Percentiles rank a stretch among this genome's conserved stretches.
These are phyloP conservation scores for Plasmodium ovale DNA, from an alignment of 169 alveolate species.

Conservation along the genomic window DNA sequence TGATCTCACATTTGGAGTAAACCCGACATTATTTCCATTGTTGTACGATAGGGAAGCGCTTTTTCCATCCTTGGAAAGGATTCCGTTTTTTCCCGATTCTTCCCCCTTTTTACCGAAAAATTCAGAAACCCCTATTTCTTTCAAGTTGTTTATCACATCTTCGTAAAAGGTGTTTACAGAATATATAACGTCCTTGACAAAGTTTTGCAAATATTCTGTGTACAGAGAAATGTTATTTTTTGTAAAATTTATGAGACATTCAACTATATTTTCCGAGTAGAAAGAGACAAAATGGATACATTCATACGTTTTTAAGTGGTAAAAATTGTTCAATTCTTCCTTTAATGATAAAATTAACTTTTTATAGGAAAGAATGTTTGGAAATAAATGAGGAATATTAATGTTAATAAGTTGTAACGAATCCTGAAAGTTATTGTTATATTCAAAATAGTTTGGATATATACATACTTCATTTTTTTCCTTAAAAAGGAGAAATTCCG, in stretches of 20 bases:
- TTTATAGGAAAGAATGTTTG: slow-evolving; percentile 41
- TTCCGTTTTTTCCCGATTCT: not conserved
- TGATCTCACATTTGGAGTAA: not conserved
- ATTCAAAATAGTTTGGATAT: slow-evolving; percentile 69
- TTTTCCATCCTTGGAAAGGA: not conserved
- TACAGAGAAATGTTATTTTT: slow-evolving; percentile 55
- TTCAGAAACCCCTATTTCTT: slow-evolving; percentile 3
- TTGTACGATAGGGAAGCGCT: not conserved
- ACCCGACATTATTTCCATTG: not conserved
- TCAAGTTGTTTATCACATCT: slow-evolving; percentile 2
- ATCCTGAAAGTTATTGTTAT: slow-evolving; percentile 55
- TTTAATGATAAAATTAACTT: slow-evolving; percentile 43
- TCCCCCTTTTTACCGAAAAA: slow-evolving; percentile 27
- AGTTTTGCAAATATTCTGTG: slow-evolving; percentile 44
- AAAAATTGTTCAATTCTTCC: slow-evolving; percentile 18
- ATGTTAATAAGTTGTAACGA: slow-evolving; percentile 54
- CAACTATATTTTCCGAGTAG: slow-evolving; percentile 44
- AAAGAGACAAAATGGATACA: slow-evolving; percentile 50
- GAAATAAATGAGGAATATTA: slow-evolving; percentile 50
- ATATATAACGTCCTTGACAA: slow-evolving; percentile 54
- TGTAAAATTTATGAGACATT: slow-evolving; percentile 24
- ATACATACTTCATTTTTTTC: slow-evolving; percentile 36
- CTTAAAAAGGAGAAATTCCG: slow-evolving; percentile 42
- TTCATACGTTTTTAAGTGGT: slow-evolving; percentile 45
- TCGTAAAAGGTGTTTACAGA: slow-evolving; percentile 60